phyloP scores from a whole-genome alignment of 129 eudicot species.

The Chrysanthemum lavandulifolium region DNA sequence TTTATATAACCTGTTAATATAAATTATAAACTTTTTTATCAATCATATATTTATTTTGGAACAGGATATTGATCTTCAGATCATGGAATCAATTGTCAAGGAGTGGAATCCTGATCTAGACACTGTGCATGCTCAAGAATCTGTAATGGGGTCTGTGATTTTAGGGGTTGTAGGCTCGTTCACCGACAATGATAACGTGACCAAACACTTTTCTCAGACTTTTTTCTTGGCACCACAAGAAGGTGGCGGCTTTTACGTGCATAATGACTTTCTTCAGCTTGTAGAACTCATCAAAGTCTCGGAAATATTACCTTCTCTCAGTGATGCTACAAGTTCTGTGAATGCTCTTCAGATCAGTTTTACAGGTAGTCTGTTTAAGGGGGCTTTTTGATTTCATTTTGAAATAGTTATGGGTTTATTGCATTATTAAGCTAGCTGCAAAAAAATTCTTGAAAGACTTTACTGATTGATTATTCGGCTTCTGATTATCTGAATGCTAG shows the following conservation, averaged over 20 bases:
- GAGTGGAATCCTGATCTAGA: slow-evolving; percentile 31
- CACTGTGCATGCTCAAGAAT: slow-evolving; percentile 39
- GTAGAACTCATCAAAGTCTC: slow-evolving; percentile 8
- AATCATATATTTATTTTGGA: too few relatives aligned
- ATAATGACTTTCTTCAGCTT: slow-evolving; percentile 34
- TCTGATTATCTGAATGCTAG: too few relatives aligned
- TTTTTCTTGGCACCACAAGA: slow-evolving; percentile 43
- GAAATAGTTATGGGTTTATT: too few relatives aligned
- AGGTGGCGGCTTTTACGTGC: slow-evolving; percentile 41
- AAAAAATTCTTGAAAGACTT: too few relatives aligned
- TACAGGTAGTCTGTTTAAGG: slow-evolving; percentile 22
- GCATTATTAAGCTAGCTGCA: too few relatives aligned
- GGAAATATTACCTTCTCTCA: slow-evolving; percentile 13
- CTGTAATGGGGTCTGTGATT: slow-evolving; percentile 30
- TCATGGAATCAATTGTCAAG: slow-evolving; percentile 25
- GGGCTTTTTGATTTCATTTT: too few relatives aligned
- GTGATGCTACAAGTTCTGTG: slow-evolving; percentile 1
- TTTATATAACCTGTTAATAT: too few relatives aligned
- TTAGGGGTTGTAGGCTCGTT: slow-evolving; percentile 33
- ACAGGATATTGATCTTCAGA: slow-evolving; percentile 34
- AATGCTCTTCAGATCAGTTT: slow-evolving; percentile 12
- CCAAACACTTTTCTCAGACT: slow-evolving; percentile 33
- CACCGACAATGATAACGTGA: slow-evolving; percentile 25
- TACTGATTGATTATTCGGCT: too few relatives aligned
- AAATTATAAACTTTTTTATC: too few relatives aligned